phyloP scores from a whole-genome alignment of 2,329 filamentous ascomycete species.

The Blastomyces emzantsi region DNA sequence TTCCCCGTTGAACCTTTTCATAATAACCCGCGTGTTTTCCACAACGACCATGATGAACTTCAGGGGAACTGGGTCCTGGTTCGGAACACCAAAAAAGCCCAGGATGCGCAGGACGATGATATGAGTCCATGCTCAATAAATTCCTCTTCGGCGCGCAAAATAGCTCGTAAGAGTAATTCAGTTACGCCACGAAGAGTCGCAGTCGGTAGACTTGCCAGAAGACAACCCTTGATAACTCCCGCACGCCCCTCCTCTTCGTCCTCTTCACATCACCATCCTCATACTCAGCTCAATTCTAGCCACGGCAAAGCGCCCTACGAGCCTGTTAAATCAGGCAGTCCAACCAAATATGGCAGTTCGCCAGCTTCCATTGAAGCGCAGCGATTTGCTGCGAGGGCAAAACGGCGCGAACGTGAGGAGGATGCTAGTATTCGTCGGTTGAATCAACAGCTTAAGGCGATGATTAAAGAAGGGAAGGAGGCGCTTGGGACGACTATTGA shows the following conservation, averaged over 20 bases:
- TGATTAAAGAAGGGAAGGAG: conserved; percentile 83
- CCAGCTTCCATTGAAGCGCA: conserved; percentile 53
- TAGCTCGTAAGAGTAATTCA: conserved; percentile 10
- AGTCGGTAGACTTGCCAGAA: conserved; percentile 9
- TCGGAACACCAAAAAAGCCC: conserved; percentile 17
- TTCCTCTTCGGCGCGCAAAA: conserved; percentile 13
- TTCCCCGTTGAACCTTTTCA: conserved; percentile 37
- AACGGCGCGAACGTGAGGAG: conserved; percentile 64
- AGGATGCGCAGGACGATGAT: conserved; percentile 3
- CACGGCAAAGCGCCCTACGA: conserved; percentile 14
- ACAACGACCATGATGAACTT: conserved; percentile 8
- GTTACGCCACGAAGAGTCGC: conserved; percentile 11
- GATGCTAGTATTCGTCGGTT: conserved; percentile 72
- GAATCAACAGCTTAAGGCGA: conserved; percentile 67
- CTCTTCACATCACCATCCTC: not conserved
- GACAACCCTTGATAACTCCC: conserved; percentile 15
- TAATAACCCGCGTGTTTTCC: conserved; percentile 19
- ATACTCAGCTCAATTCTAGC: not conserved
- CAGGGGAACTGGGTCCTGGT: conserved; percentile 57
- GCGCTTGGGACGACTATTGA: conserved; percentile 69
- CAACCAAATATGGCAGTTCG: conserved; percentile 25
- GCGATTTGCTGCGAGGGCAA: conserved; percentile 60
- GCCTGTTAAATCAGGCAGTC: conserved; percentile 20
- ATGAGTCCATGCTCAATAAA: conserved; percentile 14
- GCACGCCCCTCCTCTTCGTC: conserved; percentile 11